Percentiles rank a stretch among this genome's conserved stretches.
phyloP scores from a whole-genome alignment of 2,329 filamentous ascomycete genomes.

The Nothomitra cinnamomea region DNA sequence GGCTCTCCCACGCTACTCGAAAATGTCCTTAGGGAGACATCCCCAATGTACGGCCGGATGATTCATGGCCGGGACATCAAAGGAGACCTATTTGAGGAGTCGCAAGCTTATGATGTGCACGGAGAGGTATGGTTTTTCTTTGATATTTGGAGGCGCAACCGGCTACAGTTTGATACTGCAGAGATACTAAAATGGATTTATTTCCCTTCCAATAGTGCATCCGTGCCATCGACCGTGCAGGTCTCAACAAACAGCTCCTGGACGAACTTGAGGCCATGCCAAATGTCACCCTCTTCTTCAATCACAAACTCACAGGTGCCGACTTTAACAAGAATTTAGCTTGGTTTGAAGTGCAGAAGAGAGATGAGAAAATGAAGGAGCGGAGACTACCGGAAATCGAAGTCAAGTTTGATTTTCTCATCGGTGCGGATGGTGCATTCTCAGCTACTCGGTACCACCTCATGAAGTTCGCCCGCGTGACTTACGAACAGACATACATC shows the following conservation, averaged over 20 bases:
- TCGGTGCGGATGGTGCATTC: slow-evolving; percentile 90
- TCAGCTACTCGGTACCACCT: slow-evolving; percentile 80
- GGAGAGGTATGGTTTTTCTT: slow-evolving; percentile 48
- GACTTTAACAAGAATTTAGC: slow-evolving; percentile 66
- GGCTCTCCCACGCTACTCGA: slow-evolving; percentile 51
- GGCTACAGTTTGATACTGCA: too few species aligned
- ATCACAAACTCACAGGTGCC: slow-evolving; percentile 80
- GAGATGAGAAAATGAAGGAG: slow-evolving; percentile 17
- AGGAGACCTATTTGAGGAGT: slow-evolving; percentile 53
- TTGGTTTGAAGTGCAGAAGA: slow-evolving; percentile 54
- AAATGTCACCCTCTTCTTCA: slow-evolving; percentile 86
- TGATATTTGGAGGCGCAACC: too few species aligned
- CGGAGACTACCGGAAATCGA: slow-evolving; percentile 53
- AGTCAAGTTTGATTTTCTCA: slow-evolving; percentile 76
- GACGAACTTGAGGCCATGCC: slow-evolving; percentile 68
- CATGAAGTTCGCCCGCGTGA: slow-evolving; percentile 87
- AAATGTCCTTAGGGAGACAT: slow-evolving; percentile 56
- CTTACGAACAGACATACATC: slow-evolving; percentile 88
- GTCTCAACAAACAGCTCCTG: slow-evolving; percentile 67
- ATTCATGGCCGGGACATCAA: slow-evolving; percentile 57
- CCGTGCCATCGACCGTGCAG: slow-evolving; percentile 68
- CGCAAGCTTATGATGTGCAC: slow-evolving; percentile 83
- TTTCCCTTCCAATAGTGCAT: too few species aligned
- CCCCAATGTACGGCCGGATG: slow-evolving; percentile 94
- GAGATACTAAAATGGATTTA: too few species aligned